phyloP scores from a whole-genome alignment of 495 filamentous ascomycete genomes.

The Jackrogersella multiformis region DNA sequence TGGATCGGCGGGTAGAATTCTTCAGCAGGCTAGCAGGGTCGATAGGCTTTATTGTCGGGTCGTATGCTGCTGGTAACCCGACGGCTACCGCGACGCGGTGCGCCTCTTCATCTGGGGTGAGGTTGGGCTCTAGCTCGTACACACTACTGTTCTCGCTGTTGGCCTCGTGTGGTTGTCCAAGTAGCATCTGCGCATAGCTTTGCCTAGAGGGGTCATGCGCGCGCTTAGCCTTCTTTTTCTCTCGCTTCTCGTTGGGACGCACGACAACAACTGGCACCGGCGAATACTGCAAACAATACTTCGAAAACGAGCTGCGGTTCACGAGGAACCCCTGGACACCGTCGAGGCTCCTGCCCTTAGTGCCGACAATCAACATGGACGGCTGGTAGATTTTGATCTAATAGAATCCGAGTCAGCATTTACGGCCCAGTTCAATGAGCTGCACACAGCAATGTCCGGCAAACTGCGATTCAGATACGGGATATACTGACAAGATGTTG shows the following conservation, averaged over 20 bases:
- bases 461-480: background rate
- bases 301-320: slow-evolving; percentile 84
- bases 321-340: slow-evolving; percentile 91
- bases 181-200: slow-evolving; percentile 82
- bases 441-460: background rate
- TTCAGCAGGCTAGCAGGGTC: slow-evolving; percentile 48
- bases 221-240: slow-evolving; percentile 92
- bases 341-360: slow-evolving; percentile 83
- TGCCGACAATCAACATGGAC: slow-evolving; percentile 94
- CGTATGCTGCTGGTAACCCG: slow-evolving; percentile 67
- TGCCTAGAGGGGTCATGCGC: slow-evolving; percentile 78
- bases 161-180: slow-evolving; percentile 69
- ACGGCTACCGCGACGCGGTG: slow-evolving; percentile 75
- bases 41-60: slow-evolving; percentile 63
- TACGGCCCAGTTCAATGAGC: background rate
- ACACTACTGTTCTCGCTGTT: slow-evolving; percentile 56
- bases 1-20: slow-evolving; percentile 38
- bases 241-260: slow-evolving; percentile 85
- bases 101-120: slow-evolving; percentile 70
- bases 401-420: slow-evolving; percentile 8
- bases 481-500: slow-evolving; percentile 80
- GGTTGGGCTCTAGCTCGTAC: slow-evolving; percentile 57
- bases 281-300: slow-evolving; percentile 95
- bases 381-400: slow-evolving; percentile 96
- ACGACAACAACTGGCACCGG: slow-evolving; percentile 98